Evolutionary conservation across 331 rosid species (phyloP), one percentile per base, ranked within the genome.

Genomic region (Rhamnella rubrinervis): DNA sequence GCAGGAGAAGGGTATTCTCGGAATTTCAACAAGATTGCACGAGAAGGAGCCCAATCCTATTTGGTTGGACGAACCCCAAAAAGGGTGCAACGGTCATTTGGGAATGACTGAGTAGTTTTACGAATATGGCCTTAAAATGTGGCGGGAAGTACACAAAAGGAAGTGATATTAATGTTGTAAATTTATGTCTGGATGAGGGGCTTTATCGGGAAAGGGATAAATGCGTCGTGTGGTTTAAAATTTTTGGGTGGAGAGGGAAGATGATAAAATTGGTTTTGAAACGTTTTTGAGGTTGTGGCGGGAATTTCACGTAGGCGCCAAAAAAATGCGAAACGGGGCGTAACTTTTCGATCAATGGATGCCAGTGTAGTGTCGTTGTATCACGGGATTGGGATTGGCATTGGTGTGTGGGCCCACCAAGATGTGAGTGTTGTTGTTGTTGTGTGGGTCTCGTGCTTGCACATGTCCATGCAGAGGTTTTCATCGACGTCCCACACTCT

Each of bases 161-260:
- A 44, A 44, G 49, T 14, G 0, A 3, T 8, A 44, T 44, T 44
- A 44, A 44, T 15, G 49, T 2, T 9, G 49, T 44, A 44, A 44
- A 5, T 12, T 50, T 41, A 7, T 3, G 20, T 3, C 23, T 8
- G 19, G 5, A 16, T 17, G 25, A 4, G 39, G 71, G 75, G 71
- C 55, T 41, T 11, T 52, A 31, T 39, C 51, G 49, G 78, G 28
- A 59, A 49, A 41, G 35, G 20, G 53, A 2, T 26, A 26, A 31
- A 31, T 4, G 35, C 35, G 35, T 31, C 5, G 35, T 26, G 2
- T 26, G 31, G 3, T 19, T 19, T 13, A 44, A 21, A 44, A 65
- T 23, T 23, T 44, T 65, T 65, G 2, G 21, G 20, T 0, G 18
- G 4, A 13, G 78, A 55, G 84, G 82, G 78, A 78, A 75, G 78